Base-by-base conservation (phyloP, 148 eudicot species). In the Silene uniflora region DNA sequence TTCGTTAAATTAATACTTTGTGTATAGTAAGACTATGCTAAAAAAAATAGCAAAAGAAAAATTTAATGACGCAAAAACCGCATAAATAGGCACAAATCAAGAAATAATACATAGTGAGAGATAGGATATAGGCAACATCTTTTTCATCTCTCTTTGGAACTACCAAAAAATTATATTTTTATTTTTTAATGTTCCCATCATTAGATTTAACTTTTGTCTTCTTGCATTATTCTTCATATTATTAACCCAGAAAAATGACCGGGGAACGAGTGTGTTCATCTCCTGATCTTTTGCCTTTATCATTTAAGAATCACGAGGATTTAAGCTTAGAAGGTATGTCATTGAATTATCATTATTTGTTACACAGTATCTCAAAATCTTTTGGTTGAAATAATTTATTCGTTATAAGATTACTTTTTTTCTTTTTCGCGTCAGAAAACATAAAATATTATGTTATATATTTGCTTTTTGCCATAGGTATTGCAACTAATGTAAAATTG, bases 401-500 rank as follows among this genome's bases (percentile, higher is more conserved):
- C 17, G 55, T 49, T 14, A 49, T 14, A 8, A 49, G 17, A 49
- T 49, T 11, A 49, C 13, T 49, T 49, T 49, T 49, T 49, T 11
- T 3, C 3, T 49, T 49, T 9, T 14, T 49, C 10, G 10, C 10
- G 44, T 39, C 44, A 7, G 11, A 3, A 23, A n/a, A n/a, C n/a
- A 10, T 24, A 32, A 32, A 32, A 10, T 23, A 7, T 3, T 10
- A 1, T 44, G 55, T 49, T 49, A 68, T n/a, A 44, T 44, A 19
- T 68, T 68, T 44, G 3, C 6, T 42, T 68, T n/a, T 1, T 35
- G 10, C 4, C 18, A 7, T 69, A 95, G 98, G 97, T 27, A 89
- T 92, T 18, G 83, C 92, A 35, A 88, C 98, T 78, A 85, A 88
- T 72, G 84, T 90, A 32, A 95, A 90, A 69, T 78, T 95, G 29